Conservation (phyloP, 768 basidiomycete genomes). For the Serendipita sp. region DNA sequence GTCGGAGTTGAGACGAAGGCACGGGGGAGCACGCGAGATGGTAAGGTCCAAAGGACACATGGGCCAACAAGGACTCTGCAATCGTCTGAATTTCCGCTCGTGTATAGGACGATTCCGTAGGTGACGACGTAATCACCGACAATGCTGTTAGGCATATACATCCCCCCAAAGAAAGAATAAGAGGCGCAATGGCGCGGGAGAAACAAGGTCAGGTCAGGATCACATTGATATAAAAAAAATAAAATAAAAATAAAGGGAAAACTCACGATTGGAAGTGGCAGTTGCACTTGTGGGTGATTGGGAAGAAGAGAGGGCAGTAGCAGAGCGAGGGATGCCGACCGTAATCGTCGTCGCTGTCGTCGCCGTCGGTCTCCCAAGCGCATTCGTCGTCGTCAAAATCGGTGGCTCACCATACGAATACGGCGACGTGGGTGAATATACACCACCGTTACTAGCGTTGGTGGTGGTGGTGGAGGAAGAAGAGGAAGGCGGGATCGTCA, state of each 20-base stretch:
- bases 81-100: background rate
- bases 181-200: background rate
- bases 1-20: background rate
- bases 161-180: background rate
- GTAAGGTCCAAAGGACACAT: slow-evolving; percentile 1
- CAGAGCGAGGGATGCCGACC: background rate
- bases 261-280: too few species aligned
- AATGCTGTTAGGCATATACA: background rate
- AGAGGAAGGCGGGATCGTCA: background rate
- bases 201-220: too few species aligned
- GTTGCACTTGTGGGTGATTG: too few species aligned
- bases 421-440: too few species aligned
- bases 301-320: too few species aligned
- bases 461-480: background rate
- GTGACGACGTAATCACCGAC: background rate
- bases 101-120: background rate
- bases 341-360: too few species aligned
- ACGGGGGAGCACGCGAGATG: background rate
- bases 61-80: background rate
- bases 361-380: background rate
- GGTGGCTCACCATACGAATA: background rate
- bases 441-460: too few species aligned
- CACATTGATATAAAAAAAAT: too few species aligned
- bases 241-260: too few species aligned
- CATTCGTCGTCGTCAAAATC: slow-evolving; percentile 3